Percentiles rank a stretch among this genome's conserved stretches.
phyloP scores from a whole-genome alignment of 192 early-diverging fungal species.

The Umbelopsis sp. region DNA sequence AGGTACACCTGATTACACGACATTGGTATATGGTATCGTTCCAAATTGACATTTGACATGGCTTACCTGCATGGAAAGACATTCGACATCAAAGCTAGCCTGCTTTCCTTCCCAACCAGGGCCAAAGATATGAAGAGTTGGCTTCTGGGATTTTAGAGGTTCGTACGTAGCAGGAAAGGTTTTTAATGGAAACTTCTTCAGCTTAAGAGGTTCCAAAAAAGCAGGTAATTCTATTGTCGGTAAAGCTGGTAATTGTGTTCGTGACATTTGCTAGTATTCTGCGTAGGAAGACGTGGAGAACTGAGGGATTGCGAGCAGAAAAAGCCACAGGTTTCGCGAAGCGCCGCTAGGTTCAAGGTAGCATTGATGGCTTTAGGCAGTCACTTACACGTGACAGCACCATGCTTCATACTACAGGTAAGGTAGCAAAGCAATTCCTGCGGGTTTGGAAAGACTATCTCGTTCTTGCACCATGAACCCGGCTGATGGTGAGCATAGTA shows the following conservation, averaged over 20 bases:
- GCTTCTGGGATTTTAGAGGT: constrained; percentile 24
- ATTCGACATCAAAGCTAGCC: constrained; percentile 54
- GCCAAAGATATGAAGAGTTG: constrained; percentile 57
- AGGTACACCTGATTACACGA: constrained; percentile 47
- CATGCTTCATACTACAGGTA: not conserved
- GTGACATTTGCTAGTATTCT: not conserved
- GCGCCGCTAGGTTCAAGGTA: too few relatives aligned
- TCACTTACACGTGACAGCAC: not conserved
- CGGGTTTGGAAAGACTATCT: not conserved
- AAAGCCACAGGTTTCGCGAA: not conserved
- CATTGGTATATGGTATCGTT: not conserved
- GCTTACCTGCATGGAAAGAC: constrained; percentile 52
- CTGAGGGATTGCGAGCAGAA: not conserved
- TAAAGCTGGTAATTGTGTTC: constrained; percentile 12
- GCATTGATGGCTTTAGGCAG: too few relatives aligned
- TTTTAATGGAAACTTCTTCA: constrained; percentile 46
- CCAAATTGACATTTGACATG: not conserved
- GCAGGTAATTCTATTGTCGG: constrained; percentile 31
- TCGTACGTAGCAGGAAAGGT: constrained; percentile 35
- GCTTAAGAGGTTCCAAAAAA: constrained; percentile 32
- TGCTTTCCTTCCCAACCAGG: constrained; percentile 35
- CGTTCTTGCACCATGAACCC: constrained; percentile 11
- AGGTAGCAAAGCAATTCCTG: not conserved
- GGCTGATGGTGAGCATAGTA: not conserved
- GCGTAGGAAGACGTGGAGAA: not conserved